Evolutionary conservation across 2,329 filamentous ascomycete species (phyloP), one percentile per base, ranked within the genome.

Genomic region (Leptographium radiaticola): DNA sequence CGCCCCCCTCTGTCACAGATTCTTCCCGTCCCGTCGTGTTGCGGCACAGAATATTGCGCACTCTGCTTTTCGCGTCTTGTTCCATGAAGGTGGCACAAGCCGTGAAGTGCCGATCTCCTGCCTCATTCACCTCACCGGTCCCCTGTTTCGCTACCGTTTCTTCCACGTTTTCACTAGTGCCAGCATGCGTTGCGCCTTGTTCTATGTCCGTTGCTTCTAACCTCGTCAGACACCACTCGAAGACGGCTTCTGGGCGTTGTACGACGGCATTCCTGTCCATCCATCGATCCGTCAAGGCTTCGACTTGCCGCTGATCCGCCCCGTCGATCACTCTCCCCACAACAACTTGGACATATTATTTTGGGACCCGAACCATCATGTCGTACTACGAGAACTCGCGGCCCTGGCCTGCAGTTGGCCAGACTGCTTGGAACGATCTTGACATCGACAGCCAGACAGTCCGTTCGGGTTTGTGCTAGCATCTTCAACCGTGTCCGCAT

Each of bases 321-420:
- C 30, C 2, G 5, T n/a, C 16, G 8, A 25, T 25, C 47, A 30
- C 34, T 38, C 16, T n/a, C 30, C 9, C 45, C 9, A 20, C 45
- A 18, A 12, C 45, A 8, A 16, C 18, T 15, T 39, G 18, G 34
- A 38, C 18, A 15, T 31, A 6, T 34, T 15, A n/a, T 31, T 38
- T 49, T 11, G 16, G 33, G n/a, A 31, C 25, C 25, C n/a, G 7
- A 20, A 11, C 36, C 9, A 49, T 33, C 48, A 64, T 64, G 63
- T 62, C 63, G 40, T 64, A 64, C 55, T 64, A 64, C 60, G 62
- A 63, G 36, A 60, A 56, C 51, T 59, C 61, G 12, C 57, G 57
- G 47, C 62, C 62, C 53, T 64, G 63, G 63, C 61, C 62, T 20
- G 56, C 61, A 11, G 55, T 57, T 16, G 61, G 61, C 39, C 61